These are phyloP conservation scores for Amylocystis lapponica DNA, from an alignment of 768 basidiomycete species.

Conservation along the genomic window DNA sequence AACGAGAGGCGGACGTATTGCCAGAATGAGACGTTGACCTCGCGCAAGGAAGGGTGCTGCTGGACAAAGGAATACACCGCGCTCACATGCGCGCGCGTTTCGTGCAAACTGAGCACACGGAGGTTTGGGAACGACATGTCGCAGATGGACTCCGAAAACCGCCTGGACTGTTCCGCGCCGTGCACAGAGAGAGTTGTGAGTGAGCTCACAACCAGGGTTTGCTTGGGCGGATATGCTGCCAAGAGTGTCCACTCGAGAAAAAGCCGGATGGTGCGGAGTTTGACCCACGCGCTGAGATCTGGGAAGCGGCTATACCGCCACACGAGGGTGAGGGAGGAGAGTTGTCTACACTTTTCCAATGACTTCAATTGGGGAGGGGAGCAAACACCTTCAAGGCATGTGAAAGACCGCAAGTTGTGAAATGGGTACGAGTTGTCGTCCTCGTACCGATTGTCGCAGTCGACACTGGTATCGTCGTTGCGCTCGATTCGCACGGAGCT, in stretches of 20 bases:
- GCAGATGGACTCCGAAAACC: not conserved
- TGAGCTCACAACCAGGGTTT: too few species aligned
- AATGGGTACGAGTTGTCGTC: too few species aligned
- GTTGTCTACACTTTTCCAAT: too few species aligned
- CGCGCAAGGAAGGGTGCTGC: constrained; percentile 12
- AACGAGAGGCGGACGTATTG: not conserved
- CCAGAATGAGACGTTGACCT: constrained; percentile 9
- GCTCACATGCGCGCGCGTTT: not conserved
- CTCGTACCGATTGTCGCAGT: too few species aligned
- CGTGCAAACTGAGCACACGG: constrained; percentile 8
- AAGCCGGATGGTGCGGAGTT: not conserved
- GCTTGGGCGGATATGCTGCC: too few species aligned
- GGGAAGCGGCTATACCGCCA: too few species aligned
- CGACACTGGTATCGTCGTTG: too few species aligned
- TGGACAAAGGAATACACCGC: constrained; percentile 13
- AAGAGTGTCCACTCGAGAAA: too few species aligned
- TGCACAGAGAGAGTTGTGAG: not conserved
- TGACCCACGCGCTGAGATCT: not conserved
- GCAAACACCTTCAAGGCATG: not conserved
- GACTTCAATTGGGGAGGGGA: too few species aligned
- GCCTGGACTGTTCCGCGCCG: not conserved
- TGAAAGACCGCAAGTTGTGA: not conserved
- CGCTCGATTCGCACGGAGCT: too few species aligned
- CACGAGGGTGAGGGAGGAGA: too few species aligned
- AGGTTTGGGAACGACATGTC: constrained; percentile 9